Evolutionary conservation across 768 basidiomycete genomes (phyloP), one percentile per base, ranked within the genome.

Genomic region (Candolleomyces aberdarensis): DNA sequence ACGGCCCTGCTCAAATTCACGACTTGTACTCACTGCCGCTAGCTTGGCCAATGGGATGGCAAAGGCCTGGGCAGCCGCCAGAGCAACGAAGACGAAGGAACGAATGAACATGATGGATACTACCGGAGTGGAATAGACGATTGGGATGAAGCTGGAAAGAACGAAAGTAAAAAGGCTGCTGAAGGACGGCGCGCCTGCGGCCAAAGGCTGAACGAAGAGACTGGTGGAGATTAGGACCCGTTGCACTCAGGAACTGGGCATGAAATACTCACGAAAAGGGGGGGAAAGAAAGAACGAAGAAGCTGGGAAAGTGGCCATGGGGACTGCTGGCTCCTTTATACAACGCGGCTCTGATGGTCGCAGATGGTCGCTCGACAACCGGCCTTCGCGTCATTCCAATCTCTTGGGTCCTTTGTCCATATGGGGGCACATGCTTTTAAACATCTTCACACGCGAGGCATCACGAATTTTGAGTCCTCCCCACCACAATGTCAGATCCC

Each of bases 401-500:
- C 1, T 14, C 15, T 22, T 56, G 41, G 40, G 47, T 19, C 58
- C 41, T 36, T 11, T 2, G 5, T 36, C 36, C 5, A 36, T 36
- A 36, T 36, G 36, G 36, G 36, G 36, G 2, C 36, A 6, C 5
- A 26, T 22, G 39, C 48, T 20, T 46, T 36, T 47, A 47, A 20
- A 31, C 14, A 14, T 43, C 51, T 56, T 63, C 55, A 51, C 48
- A 48, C 40, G 36, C 43, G 32, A 43, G 55, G 20, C 9, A 48
- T 51, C 19, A 41, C 50, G 39, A 56, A 60, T 57, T 62, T 58
- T 57, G 43, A 43, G 26, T 60, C 58, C 48, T 46, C 58, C 32
- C 32, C 43, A 58, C 41, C 39, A 40, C 60, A 61, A 60, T 89
- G 87, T 84, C 89, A 14, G 92, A 97, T 74, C 80, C 91, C n/a